phyloP scores from a whole-genome alignment of 1,139 yeast species.

The Pichia sp. region DNA sequence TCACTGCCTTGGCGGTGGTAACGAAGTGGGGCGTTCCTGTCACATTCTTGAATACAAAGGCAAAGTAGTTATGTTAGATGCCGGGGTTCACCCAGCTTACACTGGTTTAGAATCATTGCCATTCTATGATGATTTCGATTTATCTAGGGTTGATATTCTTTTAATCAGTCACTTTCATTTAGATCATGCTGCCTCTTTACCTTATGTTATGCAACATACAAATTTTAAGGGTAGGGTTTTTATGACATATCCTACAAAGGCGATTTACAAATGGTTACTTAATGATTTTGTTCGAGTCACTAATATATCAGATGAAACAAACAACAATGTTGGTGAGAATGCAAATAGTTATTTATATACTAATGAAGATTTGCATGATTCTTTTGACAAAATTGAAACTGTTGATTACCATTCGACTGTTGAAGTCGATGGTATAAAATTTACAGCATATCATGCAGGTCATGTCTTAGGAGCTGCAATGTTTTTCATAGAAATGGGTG shows the following conservation, averaged over 20 bases:
- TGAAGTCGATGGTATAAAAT: conserved; percentile 88
- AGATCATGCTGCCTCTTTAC: conserved; percentile 96
- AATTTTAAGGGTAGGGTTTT: conserved; percentile 90
- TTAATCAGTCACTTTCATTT: conserved; percentile 91
- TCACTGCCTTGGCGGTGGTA: conserved; percentile 98
- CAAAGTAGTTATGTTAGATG: conserved; percentile 94
- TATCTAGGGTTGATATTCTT: conserved; percentile 77
- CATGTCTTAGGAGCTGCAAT: conserved; percentile 98
- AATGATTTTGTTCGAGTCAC: conserved; percentile 94
- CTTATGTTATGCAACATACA: conserved; percentile 97
- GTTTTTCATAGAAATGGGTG: conserved; percentile 93
- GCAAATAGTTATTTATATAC: conserved; percentile 59
- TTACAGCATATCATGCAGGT: conserved; percentile 98
- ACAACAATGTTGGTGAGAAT: conserved; percentile 29
- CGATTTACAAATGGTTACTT: conserved; percentile 89
- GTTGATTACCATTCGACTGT: conserved; percentile 93
- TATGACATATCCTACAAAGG: conserved; percentile 99
- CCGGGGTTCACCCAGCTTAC: conserved; percentile 96
- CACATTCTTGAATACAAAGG: conserved; percentile 89
- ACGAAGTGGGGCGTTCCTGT: conserved; percentile 95
- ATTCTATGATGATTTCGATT: conserved; percentile 89
- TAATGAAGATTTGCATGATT: conserved; percentile 81
- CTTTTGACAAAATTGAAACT: conserved; percentile 88
- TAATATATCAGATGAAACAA: conserved; percentile 49
- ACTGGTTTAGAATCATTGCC: conserved; percentile 89